phyloP scores from a whole-genome alignment of 1,139 yeast species.

The Protomyces macrosporus region DNA sequence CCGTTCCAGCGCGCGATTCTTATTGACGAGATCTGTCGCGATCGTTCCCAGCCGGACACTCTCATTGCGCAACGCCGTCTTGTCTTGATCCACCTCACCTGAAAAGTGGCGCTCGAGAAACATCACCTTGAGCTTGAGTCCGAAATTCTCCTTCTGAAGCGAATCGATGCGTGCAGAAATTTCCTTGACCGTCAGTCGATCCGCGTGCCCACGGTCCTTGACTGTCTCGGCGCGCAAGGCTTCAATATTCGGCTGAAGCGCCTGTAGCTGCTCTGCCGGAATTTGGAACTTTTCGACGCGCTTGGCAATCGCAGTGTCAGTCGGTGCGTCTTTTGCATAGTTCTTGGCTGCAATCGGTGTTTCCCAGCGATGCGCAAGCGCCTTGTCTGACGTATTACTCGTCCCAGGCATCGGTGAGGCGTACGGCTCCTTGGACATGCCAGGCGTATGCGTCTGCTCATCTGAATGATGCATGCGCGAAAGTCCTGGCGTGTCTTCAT shows the following conservation, averaged over 20 bases:
- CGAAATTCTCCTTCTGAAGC: constrained; percentile 18
- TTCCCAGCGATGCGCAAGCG: constrained; percentile 9
- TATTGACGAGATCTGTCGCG: constrained; percentile 9
- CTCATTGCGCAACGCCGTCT: constrained; percentile 14
- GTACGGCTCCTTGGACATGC: not conserved
- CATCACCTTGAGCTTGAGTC: constrained; percentile 20
- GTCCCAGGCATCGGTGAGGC: not conserved
- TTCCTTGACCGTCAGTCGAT: constrained; percentile 12
- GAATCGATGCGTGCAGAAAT: constrained; percentile 23
- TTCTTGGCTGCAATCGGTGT: constrained; percentile 22
- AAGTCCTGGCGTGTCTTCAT: not conserved
- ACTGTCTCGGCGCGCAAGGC: constrained; percentile 4
- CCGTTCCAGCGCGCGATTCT: not conserved
- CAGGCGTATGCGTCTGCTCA: not conserved
- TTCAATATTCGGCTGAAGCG: constrained; percentile 13
- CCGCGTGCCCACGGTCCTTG: not conserved
- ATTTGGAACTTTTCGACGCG: constrained; percentile 22
- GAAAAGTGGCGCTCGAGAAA: constrained; percentile 20
- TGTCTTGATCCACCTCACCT: constrained; percentile 17
- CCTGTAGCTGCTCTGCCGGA: constrained; percentile 23
- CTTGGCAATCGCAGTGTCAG: constrained; percentile 10
- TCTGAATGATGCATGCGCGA: too few relatives aligned
- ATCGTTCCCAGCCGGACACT: constrained; percentile 17
- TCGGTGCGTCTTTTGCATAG: constrained; percentile 11
- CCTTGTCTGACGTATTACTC: not conserved